Conservation (phyloP, 345 rosid species). For the Xanthoceras sorbifolium region DNA sequence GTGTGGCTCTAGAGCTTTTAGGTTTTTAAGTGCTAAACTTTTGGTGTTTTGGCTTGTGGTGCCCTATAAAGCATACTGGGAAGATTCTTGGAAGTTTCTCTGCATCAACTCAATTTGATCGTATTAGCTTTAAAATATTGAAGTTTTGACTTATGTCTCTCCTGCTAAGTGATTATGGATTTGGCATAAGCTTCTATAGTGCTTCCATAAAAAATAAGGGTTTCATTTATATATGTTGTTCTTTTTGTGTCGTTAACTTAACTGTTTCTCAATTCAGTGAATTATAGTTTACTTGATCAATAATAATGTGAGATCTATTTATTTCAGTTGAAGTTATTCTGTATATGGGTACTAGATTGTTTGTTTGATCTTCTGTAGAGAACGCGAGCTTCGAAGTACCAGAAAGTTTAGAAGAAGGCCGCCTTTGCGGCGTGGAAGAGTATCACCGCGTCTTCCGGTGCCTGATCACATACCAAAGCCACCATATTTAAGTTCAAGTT, state of each 20-base stretch:
- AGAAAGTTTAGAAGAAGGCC: slow-evolving; percentile 50
- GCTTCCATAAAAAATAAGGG: neutral
- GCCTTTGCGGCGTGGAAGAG: slow-evolving; percentile 79
- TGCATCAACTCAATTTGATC: neutral
- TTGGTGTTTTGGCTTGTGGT: neutral
- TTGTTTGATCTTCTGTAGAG: slow-evolving; percentile 35
- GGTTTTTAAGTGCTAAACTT: neutral
- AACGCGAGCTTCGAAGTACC: slow-evolving; percentile 52
- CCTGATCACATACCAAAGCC: slow-evolving; percentile 83
- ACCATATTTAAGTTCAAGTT: slow-evolving; percentile 60
- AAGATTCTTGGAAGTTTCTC: neutral
- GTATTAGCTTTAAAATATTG: neutral
- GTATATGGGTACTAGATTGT: neutral
- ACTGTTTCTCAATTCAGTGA: neutral
- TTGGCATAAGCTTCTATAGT: neutral
- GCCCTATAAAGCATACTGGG: neutral
- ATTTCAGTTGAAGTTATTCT: slow-evolving; percentile 13
- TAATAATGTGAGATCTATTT: neutral
- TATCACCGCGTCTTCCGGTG: slow-evolving; percentile 73
- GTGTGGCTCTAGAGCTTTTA: neutral
- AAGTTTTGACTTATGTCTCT: neutral
- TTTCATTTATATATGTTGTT: neutral
- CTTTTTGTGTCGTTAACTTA: neutral
- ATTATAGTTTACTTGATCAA: neutral
- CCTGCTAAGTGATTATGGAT: neutral